Conservation (phyloP, 2,329 filamentous ascomycete genomes). For the Chaetomium globosum region DNA sequence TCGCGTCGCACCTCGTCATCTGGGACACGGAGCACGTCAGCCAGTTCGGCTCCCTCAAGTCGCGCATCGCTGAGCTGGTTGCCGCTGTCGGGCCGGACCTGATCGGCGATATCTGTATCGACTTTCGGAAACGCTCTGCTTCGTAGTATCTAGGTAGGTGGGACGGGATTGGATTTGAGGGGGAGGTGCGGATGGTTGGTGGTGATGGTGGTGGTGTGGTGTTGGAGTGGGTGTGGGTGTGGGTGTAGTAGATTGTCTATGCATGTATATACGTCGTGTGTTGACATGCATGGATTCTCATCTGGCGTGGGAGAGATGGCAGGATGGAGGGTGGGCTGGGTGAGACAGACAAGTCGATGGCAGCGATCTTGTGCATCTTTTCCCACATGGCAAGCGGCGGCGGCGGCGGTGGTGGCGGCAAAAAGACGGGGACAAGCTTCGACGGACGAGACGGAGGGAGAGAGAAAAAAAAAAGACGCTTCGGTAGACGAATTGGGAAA, state of each 20-base stretch:
- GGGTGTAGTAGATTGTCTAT: background rate
- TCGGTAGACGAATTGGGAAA: conserved; percentile 34
- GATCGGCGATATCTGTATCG: conserved; percentile 59
- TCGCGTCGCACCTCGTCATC: conserved; percentile 55
- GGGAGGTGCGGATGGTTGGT: background rate
- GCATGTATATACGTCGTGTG: background rate
- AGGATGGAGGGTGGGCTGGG: background rate
- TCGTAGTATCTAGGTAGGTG: background rate
- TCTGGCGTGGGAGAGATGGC: background rate
- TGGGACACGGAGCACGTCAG: conserved; percentile 61
- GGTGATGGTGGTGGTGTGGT: background rate
- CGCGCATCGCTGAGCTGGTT: conserved; percentile 66
- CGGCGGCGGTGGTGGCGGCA: no score
- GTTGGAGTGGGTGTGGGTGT: background rate
- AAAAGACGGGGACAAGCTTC: background rate
- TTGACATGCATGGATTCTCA: background rate
- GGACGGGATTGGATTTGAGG: background rate
- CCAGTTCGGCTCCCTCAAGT: conserved; percentile 58
- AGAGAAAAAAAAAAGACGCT: conserved; percentile 2
- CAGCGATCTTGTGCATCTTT: background rate
- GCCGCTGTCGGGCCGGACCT: conserved; percentile 66
- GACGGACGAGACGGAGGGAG: background rate
- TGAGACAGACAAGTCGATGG: background rate
- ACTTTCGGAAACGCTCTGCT: conserved; percentile 47
- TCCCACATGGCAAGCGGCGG: background rate